These are phyloP conservation scores for Candida smagusa DNA, from an alignment of 1,139 yeast genomes.

Conservation along the genomic window DNA sequence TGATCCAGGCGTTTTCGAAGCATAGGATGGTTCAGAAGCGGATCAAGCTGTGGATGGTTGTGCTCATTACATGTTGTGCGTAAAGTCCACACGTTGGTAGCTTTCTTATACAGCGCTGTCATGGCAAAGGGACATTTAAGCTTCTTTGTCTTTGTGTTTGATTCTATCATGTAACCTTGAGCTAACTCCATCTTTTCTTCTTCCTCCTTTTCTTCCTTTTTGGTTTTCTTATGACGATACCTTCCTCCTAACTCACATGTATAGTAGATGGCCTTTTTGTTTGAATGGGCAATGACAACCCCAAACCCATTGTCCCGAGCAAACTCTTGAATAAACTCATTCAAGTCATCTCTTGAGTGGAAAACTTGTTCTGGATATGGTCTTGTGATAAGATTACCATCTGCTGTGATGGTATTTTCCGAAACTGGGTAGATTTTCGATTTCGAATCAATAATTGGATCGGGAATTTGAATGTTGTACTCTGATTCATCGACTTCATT, in stretches of 20 bases:
- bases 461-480: constrained; percentile 48
- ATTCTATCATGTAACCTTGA: constrained; percentile 40
- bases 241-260: constrained; percentile 62
- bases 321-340: constrained; percentile 54
- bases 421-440: constrained; percentile 46
- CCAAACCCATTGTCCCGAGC: constrained; percentile 60
- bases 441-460: constrained; percentile 44
- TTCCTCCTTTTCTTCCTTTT: constrained; percentile 23
- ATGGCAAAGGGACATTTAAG: constrained; percentile 56
- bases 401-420: constrained; percentile 47
- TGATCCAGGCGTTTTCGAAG: constrained; percentile 53
- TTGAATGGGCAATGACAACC: constrained; percentile 58
- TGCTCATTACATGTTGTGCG: constrained; percentile 56
- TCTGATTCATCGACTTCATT: constrained; percentile 37
- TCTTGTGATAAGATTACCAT: constrained; percentile 52
- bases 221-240: constrained; percentile 51
- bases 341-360: constrained; percentile 48
- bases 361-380: constrained; percentile 55
- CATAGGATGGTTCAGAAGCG: constrained; percentile 56
- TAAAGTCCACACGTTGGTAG: constrained; percentile 50
- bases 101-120: constrained; percentile 54
- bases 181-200: constrained; percentile 26
- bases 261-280: constrained; percentile 56
- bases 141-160: constrained; percentile 48
- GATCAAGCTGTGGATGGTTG: constrained; percentile 58